Evolutionary conservation across 305 asterid genomes (phyloP), one percentile per base, ranked within the genome.

Genomic region (Vinca major): DNA sequence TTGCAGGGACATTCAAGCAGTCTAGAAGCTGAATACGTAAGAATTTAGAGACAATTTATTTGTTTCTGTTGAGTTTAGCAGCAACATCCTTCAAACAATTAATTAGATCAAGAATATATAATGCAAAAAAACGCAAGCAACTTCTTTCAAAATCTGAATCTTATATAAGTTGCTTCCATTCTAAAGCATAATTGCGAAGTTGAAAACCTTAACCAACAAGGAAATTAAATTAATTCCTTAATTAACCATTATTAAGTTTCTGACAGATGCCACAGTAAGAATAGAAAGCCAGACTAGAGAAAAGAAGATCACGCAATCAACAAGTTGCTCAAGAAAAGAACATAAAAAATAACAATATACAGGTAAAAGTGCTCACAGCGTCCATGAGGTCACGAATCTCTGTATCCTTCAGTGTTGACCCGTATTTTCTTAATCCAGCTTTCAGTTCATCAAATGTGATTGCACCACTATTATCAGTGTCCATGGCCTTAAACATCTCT

Each of bases 331-430:
- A 48, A 44, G 17, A 36, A 64, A 16, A 36, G 16, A 48, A 45
- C 9, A 13, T 5, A 36, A 12, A 26, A 65, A 37, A 16, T 7
- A 37, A 39, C n/a, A 61, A 17, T 8, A 41, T 4, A 40, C 19
- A 75, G 66, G 67, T 70, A 64, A 76, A 63, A 76, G 45, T 64
- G 21, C 87, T 69, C 85, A 92, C 98, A 57, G 97, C 98, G 76
- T 90, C 96, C 98, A 90, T 90, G 73, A 92, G 96, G 78, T 92
- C 97, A 41, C 92, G 95, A 65, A 92, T 90, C 83, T 92, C 98
- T 71, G 77, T 84, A 77, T 90, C 98, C 81, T 90, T 90, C 64
- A 92, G 80, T 47, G 98, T 90, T 64, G 98, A 92, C 55, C 98
- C 98, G n/a, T 92, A 89, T 71, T 92, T 92, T 76, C 90, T 86